phyloP scores from a whole-genome alignment of 2,329 filamentous ascomycete species.

The Colletotrichum camelliae region DNA sequence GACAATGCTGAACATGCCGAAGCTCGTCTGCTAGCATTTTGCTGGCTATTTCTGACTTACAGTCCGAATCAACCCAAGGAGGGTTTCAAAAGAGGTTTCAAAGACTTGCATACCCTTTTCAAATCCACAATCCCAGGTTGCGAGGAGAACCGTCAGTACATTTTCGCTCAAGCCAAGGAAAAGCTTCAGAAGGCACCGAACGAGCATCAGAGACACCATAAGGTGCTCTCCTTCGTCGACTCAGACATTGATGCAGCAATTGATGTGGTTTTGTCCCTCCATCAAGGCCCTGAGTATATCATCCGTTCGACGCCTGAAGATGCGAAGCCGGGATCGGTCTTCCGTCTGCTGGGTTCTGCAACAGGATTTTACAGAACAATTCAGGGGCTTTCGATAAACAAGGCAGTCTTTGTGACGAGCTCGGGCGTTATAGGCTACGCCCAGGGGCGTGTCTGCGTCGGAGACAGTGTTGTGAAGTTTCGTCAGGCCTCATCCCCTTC shows the following conservation, averaged over 20 bases:
- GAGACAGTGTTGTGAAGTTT: not conserved
- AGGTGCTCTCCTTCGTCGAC: rapidly evolving
- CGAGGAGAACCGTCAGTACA: not conserved
- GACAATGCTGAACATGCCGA: not conserved
- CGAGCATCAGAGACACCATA: not conserved
- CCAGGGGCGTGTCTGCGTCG: not conserved
- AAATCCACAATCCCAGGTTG: not conserved
- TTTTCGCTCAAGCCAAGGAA: not conserved
- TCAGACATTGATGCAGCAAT: not conserved
- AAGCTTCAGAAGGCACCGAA: not conserved
- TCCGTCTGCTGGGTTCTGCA: not conserved
- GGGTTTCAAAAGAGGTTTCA: not conserved
- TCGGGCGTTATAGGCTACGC: not conserved
- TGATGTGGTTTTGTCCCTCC: not conserved
- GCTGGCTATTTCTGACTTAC: not conserved
- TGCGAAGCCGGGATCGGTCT: not conserved
- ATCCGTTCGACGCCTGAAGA: not conserved
- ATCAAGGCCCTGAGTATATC: not conserved
- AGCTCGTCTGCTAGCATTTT: not conserved
- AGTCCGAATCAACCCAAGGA: not conserved
- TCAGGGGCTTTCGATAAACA: not conserved
- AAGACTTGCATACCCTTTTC: not conserved
- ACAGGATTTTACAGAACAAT: not conserved
- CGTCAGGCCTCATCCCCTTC: not conserved
- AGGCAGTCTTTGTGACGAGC: not conserved